Evolutionary conservation across 2,329 filamentous ascomycete genomes (phyloP).

Genomic region (Claviceps lovelessii): DNA sequence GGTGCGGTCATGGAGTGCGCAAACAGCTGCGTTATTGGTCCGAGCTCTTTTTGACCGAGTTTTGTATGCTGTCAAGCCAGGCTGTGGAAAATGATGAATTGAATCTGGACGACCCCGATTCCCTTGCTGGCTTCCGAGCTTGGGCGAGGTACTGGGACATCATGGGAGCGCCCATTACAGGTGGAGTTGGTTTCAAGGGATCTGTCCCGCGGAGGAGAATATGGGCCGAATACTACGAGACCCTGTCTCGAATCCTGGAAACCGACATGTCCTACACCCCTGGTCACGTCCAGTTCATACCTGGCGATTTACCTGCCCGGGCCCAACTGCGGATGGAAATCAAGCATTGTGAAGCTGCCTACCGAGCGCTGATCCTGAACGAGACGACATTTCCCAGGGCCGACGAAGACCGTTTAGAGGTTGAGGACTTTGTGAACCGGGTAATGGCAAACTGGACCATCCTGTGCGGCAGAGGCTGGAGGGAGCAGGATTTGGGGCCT

Average conservation of each 20-base stretch:
- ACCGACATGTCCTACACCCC: conserved; percentile 46
- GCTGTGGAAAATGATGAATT: conserved; percentile 37
- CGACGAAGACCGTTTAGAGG: conserved; percentile 59
- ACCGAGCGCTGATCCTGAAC: conserved; percentile 62
- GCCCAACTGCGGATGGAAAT: conserved; percentile 60
- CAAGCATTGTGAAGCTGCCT: conserved; percentile 62
- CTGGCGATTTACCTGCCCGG: conserved; percentile 39
- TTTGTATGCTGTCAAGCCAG: conserved; percentile 54
- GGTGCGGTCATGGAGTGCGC: conserved; percentile 35
- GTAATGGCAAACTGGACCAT: conserved; percentile 77
- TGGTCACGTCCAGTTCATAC: conserved; percentile 26
- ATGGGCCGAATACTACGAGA: conserved; percentile 75
- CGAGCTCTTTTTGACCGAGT: conserved; percentile 61
- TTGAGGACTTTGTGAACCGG: conserved; percentile 68
- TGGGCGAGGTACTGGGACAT: conserved; percentile 59
- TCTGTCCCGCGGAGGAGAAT: conserved; percentile 50
- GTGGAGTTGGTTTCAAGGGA: conserved; percentile 44
- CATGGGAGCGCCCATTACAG: conserved; percentile 30
- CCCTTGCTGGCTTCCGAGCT: conserved; percentile 43
- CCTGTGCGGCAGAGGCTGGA: conserved; percentile 67
- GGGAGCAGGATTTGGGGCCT: conserved; percentile 63
- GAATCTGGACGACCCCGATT: conserved; percentile 36
- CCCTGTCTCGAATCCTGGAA: conserved; percentile 63
- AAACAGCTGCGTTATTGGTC: conserved; percentile 64
- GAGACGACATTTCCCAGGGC: conserved; percentile 78